phyloP scores from a whole-genome alignment of 345 rosid species.

The Sisymbrium altissimum region DNA sequence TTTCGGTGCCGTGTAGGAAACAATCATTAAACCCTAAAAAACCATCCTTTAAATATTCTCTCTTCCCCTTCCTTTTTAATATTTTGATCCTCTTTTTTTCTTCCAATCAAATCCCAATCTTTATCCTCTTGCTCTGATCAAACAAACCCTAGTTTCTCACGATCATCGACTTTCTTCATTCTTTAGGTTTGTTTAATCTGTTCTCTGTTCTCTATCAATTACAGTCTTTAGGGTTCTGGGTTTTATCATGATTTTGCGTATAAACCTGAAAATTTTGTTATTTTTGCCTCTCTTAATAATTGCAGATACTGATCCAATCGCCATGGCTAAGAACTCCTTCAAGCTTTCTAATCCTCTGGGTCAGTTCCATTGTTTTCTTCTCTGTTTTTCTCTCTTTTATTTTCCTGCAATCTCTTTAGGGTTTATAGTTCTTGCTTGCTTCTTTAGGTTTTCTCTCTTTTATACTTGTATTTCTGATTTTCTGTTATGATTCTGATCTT shows the following conservation, averaged over 20 bases:
- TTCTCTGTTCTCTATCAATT: not conserved
- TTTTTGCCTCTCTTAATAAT: not conserved
- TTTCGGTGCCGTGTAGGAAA: constrained; percentile 33
- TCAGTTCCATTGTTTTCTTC: constrained; percentile 14
- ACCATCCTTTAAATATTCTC: constrained; percentile 26
- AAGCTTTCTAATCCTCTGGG: constrained; percentile 84
- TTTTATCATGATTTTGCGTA: not conserved
- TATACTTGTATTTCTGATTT: too few relatives aligned
- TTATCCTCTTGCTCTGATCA: not conserved
- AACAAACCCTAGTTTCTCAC: not conserved
- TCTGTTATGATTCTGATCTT: too few relatives aligned
- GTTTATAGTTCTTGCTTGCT: too few relatives aligned
- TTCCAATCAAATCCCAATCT: not conserved
- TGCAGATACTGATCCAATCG: constrained; percentile 16
- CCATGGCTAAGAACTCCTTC: constrained; percentile 76
- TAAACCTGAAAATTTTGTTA: not conserved
- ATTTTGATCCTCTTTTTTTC: not conserved
- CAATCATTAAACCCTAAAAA: constrained; percentile 30
- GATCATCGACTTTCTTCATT: not conserved
- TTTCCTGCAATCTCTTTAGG: too few relatives aligned
- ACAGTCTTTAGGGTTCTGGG: constrained; percentile 1
- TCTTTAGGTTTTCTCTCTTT: too few relatives aligned
- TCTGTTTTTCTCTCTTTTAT: too few relatives aligned
- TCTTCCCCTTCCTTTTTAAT: not conserved
- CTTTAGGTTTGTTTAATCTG: constrained; percentile 7